Base-by-base conservation (phyloP, 495 filamentous ascomycete species). In the Delitschia confertaspora region DNA sequence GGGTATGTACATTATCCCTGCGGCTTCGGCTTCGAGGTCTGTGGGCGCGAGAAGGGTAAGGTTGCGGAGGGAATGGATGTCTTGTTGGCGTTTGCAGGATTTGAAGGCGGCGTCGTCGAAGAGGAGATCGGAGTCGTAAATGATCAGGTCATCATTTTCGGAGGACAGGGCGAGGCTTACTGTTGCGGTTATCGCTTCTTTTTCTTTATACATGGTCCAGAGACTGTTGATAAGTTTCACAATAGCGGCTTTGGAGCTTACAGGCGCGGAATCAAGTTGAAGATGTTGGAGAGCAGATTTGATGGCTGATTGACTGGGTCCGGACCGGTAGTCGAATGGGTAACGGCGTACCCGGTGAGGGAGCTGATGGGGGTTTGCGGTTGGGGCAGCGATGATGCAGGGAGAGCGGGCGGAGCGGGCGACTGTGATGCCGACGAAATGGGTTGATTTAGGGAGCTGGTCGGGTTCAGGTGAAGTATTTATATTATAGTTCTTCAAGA, bases 81-180 rank as follows among this genome's bases (percentile, higher is more conserved):
- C 75, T 25, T 60, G 60, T 34, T 89, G 83, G 5, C 85, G 76
- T 5, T 69, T 68, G 0, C 66, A 67, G 61, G 74, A 81, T 34
- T 74, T 71, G 57, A 75, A 80, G 6, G 83, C 82, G 4, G 85
- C 84, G 62, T 88, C 83, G 61, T 91, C 86, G 61, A 89, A 87
- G 23, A 72, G 73, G 55, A 56, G 51, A 20, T 53, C 43, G 17
- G 56, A 54, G 38, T 39, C 22, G 32, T 33, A 39, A 5, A 51
- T 25, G 3, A 19, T 6, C 6, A 58, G 29, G 1, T 11, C 23
- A 30, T 51, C 51, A 13, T 25, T 3, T 14, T 16, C 9, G 19
- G 20, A 7, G 19, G 41, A 25, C 4, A 56, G 21, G 8, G 53
- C 13, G 45, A 60, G 21, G 29, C 37, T 24, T 18, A 51, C 38